A percentile compares a stretch with the other conserved stretches of the same genome.
These are phyloP conservation scores for Triticum timopheevii DNA, from an alignment of 176 grass and related monocot species.

Conservation along the genomic window DNA sequence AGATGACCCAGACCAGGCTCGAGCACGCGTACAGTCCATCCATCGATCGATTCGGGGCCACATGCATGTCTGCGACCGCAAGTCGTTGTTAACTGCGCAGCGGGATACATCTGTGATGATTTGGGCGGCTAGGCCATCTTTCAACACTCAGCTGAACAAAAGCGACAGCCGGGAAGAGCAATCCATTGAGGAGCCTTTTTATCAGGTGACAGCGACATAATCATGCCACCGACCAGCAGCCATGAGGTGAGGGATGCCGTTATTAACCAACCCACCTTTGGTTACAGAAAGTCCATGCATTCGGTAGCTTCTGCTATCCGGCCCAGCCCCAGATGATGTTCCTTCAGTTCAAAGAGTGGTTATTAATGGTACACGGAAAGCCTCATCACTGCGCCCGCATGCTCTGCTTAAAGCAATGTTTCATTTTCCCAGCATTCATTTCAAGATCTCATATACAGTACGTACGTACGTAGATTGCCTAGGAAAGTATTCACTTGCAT, in stretches of 20 bases:
- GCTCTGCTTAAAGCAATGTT: not conserved
- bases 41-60: not conserved
- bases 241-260: not conserved
- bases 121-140: not conserved
- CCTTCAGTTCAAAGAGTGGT: not conserved
- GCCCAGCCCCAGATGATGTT: not conserved
- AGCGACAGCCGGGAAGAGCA: not conserved
- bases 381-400: conserved; percentile 20
- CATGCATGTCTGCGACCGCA: not conserved
- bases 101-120: not conserved
- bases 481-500: not conserved
- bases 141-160: not conserved
- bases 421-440: not conserved
- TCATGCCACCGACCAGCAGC: not conserved
- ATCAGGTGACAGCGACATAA: conserved; percentile 19
- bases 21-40: conserved; percentile 7
- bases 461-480: not conserved
- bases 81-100: conserved; percentile 3
- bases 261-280: conserved; percentile 8
- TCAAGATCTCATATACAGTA: not conserved
- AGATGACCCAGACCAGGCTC: not conserved
- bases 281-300: conserved; percentile 1
- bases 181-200: conserved; percentile 2
- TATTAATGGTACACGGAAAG: not conserved
- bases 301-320: not conserved